These are phyloP conservation scores for Clonostachys chloroleuca DNA, from an alignment of 2,329 filamentous ascomycete genomes.

Conservation along the genomic window DNA sequence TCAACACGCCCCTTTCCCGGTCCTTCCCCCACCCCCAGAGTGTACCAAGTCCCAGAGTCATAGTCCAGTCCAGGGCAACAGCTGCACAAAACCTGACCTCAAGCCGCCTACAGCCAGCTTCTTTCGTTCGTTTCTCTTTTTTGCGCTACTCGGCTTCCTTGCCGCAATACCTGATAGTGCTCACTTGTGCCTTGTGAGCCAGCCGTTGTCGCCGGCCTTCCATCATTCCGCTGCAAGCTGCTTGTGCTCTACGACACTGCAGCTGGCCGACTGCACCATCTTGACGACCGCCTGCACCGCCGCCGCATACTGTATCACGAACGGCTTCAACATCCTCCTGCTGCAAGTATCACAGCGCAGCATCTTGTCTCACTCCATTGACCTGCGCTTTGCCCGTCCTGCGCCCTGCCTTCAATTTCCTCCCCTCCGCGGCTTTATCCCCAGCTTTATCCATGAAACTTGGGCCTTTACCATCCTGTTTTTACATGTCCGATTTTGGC, in stretches of 20 bases:
- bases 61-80: constrained; percentile 13
- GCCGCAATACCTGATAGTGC: not conserved
- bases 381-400: too few species aligned
- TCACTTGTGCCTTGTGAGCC: not conserved
- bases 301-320: constrained; percentile 45
- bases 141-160: not conserved
- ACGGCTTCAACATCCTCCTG: constrained; percentile 34
- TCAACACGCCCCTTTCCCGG: too few species aligned
- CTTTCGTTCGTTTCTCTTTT: constrained; percentile 12
- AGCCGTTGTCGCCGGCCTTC: not conserved
- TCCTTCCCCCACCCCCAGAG: too few species aligned
- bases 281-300: constrained; percentile 32
- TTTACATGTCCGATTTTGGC: too few species aligned
- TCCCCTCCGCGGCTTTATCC: too few species aligned
- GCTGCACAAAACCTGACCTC: constrained; percentile 45
- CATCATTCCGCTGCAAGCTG: not conserved
- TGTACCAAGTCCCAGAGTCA: too few species aligned
- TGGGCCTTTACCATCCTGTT: too few species aligned
- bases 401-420: too few species aligned
- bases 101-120: constrained; percentile 29
- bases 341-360: constrained; percentile 45
- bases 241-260: constrained; percentile 24
- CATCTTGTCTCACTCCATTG: constrained; percentile 40
- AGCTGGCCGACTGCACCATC: constrained; percentile 38
- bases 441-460: too few species aligned